Evolutionary conservation across 2,329 filamentous ascomycete species (phyloP).

Genomic region (Fusarium kyushuense): DNA sequence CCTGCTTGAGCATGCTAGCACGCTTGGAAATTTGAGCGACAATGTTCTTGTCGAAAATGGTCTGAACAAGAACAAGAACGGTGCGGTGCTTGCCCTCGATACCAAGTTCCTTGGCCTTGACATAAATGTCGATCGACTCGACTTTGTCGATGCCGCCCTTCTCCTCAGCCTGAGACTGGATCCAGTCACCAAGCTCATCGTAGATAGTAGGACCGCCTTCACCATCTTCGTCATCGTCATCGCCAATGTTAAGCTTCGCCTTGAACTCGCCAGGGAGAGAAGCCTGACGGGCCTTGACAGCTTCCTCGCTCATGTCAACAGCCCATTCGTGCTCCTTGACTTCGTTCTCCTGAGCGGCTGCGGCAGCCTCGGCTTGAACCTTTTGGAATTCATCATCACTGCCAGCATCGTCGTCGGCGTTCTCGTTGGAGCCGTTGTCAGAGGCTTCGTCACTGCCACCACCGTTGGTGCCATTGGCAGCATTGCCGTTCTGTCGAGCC

Average conservation of each 20-base stretch:
- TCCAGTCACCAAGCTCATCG: conserved; percentile 93
- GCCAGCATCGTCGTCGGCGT: conserved; percentile 72
- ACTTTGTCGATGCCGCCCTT: conserved; percentile 82
- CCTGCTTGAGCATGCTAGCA: conserved; percentile 88
- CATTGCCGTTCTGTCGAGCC: conserved; percentile 77
- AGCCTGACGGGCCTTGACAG: conserved; percentile 93
- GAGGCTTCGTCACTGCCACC: conserved; percentile 69
- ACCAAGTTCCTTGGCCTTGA: conserved; percentile 96
- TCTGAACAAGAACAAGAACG: conserved; percentile 90
- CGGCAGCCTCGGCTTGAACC: conserved; percentile 72
- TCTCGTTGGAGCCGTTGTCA: conserved; percentile 63
- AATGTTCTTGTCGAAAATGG: conserved; percentile 92
- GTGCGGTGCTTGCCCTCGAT: conserved; percentile 96
- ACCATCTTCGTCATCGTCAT: conserved; percentile 84
- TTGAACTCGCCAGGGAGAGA: conserved; percentile 95
- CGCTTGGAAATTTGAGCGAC: conserved; percentile 87
- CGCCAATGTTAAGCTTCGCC: conserved; percentile 85
- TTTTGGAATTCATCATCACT: conserved; percentile 95
- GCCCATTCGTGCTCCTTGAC: conserved; percentile 93
- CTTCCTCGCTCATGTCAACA: conserved; percentile 95
- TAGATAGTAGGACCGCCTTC: conserved; percentile 83
- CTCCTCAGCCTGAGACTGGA: conserved; percentile 77
- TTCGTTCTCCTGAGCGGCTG: conserved; percentile 65
- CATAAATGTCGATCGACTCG: conserved; percentile 89
- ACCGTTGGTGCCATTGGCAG: conserved; percentile 54